phyloP scores from a whole-genome alignment of 148 eudicot species.

The Cornus kousa region DNA sequence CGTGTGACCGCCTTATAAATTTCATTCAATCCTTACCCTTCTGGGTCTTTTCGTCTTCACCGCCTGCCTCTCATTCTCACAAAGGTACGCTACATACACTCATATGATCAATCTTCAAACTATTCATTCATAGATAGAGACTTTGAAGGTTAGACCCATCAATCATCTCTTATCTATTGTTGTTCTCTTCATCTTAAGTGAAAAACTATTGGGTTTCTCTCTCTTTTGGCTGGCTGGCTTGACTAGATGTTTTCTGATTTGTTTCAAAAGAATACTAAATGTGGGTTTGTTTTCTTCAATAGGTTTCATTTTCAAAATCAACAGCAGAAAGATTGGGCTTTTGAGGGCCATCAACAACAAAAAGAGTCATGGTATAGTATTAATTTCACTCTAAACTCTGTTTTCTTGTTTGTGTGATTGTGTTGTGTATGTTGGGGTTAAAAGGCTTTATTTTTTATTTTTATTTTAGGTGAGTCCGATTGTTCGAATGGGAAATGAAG shows the following conservation, averaged over 20 bases:
- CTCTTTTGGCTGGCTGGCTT: no score
- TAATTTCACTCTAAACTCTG: background rate
- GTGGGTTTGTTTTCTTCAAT: no score
- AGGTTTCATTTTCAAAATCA: no score
- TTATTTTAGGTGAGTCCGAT: conserved; percentile 39
- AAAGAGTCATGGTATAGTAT: no score
- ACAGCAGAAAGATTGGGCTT: no score
- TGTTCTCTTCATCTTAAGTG: background rate
- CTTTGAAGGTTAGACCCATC: background rate
- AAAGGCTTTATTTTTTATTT: no score
- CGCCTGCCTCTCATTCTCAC: conserved; percentile 20
- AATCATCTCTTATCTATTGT: background rate
- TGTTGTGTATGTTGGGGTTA: no score
- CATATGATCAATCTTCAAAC: no score
- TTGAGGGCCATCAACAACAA: no score
- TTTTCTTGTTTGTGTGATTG: no score
- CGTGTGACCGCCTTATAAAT: conserved; percentile 18
- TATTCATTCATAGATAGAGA: background rate
- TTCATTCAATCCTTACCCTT: background rate
- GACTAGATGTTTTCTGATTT: no score
- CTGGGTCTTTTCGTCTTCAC: conserved; percentile 9
- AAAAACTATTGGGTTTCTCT: background rate
- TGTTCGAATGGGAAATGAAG: conserved; percentile 15
- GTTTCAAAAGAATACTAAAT: no score
- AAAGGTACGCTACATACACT: background rate